Percentiles rank a stretch among this genome's conserved stretches.
These are phyloP conservation scores for Aphanomyces cochlioides DNA, from an alignment of 352 stramenopile species.

Conservation along the genomic window DNA sequence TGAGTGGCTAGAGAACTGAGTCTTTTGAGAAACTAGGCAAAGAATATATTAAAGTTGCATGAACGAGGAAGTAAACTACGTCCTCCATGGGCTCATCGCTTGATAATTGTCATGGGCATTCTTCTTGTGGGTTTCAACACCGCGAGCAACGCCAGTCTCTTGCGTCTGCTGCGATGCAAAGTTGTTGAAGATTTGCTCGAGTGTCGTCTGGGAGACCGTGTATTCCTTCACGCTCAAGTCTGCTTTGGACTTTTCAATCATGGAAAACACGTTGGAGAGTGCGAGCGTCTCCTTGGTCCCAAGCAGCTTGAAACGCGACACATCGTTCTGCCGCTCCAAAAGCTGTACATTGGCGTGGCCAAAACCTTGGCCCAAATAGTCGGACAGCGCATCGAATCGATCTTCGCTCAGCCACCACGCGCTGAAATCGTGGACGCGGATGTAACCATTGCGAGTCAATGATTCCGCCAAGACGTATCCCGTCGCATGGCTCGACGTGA, in stretches of 20 bases:
- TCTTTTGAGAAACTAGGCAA: no score
- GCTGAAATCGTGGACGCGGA: slow-evolving; percentile 43
- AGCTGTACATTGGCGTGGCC: slow-evolving; percentile 34
- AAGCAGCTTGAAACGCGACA: slow-evolving; percentile 56
- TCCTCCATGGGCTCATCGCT: no score
- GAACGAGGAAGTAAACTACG: no score
- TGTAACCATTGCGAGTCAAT: slow-evolving; percentile 28
- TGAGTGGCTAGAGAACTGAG: no score
- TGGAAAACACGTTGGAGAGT: slow-evolving; percentile 47
- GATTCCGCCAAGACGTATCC: slow-evolving; percentile 33
- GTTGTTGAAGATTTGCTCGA: slow-evolving; percentile 86
- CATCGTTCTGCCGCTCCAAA: slow-evolving; percentile 51
- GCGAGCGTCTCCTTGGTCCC: slow-evolving; percentile 33
- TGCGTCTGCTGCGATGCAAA: slow-evolving; percentile 52
- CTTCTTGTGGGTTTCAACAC: no score
- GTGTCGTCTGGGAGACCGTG: slow-evolving; percentile 68
- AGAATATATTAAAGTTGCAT: no score
- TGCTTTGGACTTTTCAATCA: slow-evolving; percentile 47
- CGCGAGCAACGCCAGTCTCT: no score
- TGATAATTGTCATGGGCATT: no score
- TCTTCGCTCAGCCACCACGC: slow-evolving; percentile 70
- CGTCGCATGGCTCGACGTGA: slow-evolving; percentile 39
- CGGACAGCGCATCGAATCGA: slow-evolving; percentile 37
- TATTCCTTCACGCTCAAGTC: slow-evolving; percentile 66
- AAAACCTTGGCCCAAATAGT: slow-evolving; percentile 32